Evolutionary conservation across 176 grass and related monocot species (phyloP), one percentile per base, ranked within the genome.

Genomic region (Ananas comosus): DNA sequence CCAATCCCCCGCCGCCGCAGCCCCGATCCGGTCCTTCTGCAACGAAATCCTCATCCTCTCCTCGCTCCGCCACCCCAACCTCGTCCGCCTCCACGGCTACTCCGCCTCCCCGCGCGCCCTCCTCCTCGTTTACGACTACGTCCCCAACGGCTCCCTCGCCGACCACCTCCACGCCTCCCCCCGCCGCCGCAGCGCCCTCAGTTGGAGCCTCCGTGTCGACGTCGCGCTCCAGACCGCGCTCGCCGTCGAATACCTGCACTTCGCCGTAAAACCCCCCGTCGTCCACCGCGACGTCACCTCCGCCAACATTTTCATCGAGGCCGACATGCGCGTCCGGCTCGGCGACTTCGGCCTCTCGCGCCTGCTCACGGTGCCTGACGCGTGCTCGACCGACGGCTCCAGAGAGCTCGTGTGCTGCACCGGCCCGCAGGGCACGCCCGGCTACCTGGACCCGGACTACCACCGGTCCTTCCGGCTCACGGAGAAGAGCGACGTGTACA

Each of bases 271-370:
- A 83, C 89, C 94, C 12, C 79, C 85, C 54, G 94, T 99, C 7
- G 94, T 99, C 51, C 94, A 99, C 82, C 89, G 94, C 51, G 94
- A 99, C 84, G 80, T 99, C 67, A 99, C 94, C 53, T 90, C 94
- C 12, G 82, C 87, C 9, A 99, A 99, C 83, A 99, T 99, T 50
- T 99, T 99, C 73, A 69, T 97, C 10, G 94, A 93, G 70, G 78
- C 80, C 48, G 87, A 99, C 58, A 99, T 99, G 94, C 85, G 84
- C 50, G 89, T 91, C 4, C 90, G 87, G 17, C 81, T 99, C 75
- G 94, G 94, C 53, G 94, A 99, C 83, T 99, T 99, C 52, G 89
- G 90, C 65, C 94, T 99, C 16, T 99, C 90, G 48, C 81, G 86
- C 22, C 82, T 99, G 33, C 88, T 99, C 67, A 78, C 79, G 4